phyloP scores from a whole-genome alignment of 202 grass and related monocot species.

The Musa balbisiana region DNA sequence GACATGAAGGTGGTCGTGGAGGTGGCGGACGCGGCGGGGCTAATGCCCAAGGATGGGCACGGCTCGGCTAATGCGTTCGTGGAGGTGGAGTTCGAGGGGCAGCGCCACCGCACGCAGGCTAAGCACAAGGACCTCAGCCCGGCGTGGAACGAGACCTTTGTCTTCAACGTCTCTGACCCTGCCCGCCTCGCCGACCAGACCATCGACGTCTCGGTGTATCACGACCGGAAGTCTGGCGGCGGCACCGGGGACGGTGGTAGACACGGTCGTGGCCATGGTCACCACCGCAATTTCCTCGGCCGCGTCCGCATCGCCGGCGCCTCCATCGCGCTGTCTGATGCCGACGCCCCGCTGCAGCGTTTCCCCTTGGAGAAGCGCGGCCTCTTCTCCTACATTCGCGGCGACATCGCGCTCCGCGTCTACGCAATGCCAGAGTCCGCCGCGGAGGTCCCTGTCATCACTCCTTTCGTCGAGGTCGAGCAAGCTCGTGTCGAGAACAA shows the following conservation, averaged over 20 bases:
- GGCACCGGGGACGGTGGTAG: background rate
- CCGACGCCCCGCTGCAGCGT: background rate
- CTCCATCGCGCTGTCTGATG: background rate
- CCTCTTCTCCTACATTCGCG: conserved; percentile 11
- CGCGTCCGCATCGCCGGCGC: conserved; percentile 7
- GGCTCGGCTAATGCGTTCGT: conserved; percentile 25
- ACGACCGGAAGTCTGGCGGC: background rate
- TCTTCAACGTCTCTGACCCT: conserved; percentile 14
- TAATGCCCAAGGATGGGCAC: conserved; percentile 17
- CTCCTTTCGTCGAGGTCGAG: background rate
- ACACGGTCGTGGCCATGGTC: background rate
- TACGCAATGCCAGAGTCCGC: background rate
- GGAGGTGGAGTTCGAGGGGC: conserved; percentile 27
- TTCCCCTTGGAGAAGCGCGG: conserved; percentile 9
- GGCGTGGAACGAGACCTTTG: conserved; percentile 25
- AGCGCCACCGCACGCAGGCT: conserved; percentile 13
- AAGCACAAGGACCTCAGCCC: conserved; percentile 21
- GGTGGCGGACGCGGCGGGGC: conserved; percentile 17
- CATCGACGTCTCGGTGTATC: conserved; percentile 22
- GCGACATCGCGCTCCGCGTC: conserved; percentile 9
- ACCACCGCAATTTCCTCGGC: conserved; percentile 1
- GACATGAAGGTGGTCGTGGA: conserved; percentile 28
- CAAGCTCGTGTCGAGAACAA: background rate
- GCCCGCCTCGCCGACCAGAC: background rate
- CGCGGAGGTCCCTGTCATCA: background rate